These are phyloP conservation scores for Atkinsonella texensis DNA, from an alignment of 2,329 filamentous ascomycete species.

Conservation along the genomic window DNA sequence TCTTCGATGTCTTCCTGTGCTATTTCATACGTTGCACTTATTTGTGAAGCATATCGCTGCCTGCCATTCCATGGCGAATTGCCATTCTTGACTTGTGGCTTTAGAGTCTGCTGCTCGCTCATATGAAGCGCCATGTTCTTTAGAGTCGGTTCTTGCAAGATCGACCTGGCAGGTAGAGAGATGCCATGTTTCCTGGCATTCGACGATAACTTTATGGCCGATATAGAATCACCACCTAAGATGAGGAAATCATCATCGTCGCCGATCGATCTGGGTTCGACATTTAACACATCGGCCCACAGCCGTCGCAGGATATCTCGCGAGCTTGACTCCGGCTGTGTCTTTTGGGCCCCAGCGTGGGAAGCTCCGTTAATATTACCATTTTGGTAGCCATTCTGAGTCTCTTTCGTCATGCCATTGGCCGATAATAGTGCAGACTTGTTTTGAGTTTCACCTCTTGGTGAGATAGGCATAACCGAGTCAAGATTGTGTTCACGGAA, in stretches of 20 bases:
- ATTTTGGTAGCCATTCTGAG: background rate
- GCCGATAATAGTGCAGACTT: background rate
- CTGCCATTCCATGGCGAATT: background rate
- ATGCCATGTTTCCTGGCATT: background rate
- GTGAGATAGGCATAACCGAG: background rate
- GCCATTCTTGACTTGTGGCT: background rate
- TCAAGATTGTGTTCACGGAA: background rate
- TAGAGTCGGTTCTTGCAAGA: background rate
- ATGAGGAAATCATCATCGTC: background rate
- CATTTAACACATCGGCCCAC: background rate
- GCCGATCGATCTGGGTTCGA: background rate
- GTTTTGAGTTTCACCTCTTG: background rate
- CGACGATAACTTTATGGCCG: background rate
- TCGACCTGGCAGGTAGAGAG: background rate
- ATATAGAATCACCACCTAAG: background rate
- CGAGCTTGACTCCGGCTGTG: background rate
- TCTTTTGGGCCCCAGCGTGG: background rate
- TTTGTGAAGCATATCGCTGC: background rate
- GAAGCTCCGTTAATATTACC: background rate
- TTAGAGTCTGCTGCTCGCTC: background rate
- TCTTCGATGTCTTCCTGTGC: background rate
- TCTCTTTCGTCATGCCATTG: background rate
- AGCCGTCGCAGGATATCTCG: background rate
- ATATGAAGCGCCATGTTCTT: background rate
- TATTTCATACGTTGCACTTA: background rate